These are phyloP conservation scores for Physcomitrellopsis africana DNA, from an alignment of 225 moss, liverwort and hornwort species.

Conservation along the genomic window DNA sequence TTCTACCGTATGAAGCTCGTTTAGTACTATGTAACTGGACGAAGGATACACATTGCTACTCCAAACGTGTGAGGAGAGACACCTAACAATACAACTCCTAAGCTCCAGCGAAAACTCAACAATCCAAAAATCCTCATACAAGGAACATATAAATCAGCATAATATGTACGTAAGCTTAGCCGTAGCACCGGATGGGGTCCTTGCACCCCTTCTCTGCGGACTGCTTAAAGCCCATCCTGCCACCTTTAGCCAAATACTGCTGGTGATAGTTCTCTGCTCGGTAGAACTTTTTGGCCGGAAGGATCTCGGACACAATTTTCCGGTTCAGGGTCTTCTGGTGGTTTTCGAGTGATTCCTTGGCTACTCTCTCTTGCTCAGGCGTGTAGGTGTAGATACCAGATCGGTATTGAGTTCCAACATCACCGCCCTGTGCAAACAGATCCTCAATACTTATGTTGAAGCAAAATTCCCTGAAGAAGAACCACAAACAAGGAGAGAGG, in stretches of 20 bases:
- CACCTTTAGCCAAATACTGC: slow-evolving; percentile 82
- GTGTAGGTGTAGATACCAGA: slow-evolving; percentile 77
- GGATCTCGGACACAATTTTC: slow-evolving; percentile 73
- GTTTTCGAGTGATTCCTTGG: slow-evolving; percentile 57
- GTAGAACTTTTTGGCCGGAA: slow-evolving; percentile 78
- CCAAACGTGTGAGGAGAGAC: background rate
- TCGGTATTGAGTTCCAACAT: slow-evolving; percentile 81
- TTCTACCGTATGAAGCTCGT: background rate
- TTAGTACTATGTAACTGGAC: background rate
- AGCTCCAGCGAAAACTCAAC: background rate
- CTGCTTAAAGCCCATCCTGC: slow-evolving; percentile 74
- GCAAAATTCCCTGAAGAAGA: background rate
- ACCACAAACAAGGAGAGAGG: background rate
- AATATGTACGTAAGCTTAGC: slow-evolving; percentile 35
- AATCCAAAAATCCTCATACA: background rate
- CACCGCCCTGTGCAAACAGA: slow-evolving; percentile 58
- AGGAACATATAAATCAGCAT: background rate
- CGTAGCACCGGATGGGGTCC: slow-evolving; percentile 87
- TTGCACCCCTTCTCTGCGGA: slow-evolving; percentile 75
- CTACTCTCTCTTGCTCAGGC: slow-evolving; percentile 78
- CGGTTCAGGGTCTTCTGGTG: slow-evolving; percentile 52
- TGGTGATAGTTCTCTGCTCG: slow-evolving; percentile 84
- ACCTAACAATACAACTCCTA: background rate
- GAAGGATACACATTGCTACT: background rate
- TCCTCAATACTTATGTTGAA: background rate